Conservation (phyloP, 441 rosid genomes). For the Pelargonium australe region DNA sequence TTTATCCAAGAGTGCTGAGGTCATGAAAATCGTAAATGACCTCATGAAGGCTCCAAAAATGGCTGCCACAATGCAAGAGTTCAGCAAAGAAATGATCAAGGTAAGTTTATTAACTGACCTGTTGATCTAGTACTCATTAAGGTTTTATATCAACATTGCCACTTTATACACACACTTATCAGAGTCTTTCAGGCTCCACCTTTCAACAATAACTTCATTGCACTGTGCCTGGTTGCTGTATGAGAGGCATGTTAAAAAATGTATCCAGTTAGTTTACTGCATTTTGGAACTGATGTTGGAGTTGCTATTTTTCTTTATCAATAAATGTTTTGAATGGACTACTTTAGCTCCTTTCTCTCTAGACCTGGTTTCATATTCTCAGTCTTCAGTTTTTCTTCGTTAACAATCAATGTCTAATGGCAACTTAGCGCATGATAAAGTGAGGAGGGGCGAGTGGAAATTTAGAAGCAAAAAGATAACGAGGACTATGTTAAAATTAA, state of each 20-base stretch:
- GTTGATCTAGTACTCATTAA: background rate
- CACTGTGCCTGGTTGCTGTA: background rate
- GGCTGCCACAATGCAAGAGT: slow-evolving; percentile 88
- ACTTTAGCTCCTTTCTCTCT: too few relatives aligned
- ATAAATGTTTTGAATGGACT: too few relatives aligned
- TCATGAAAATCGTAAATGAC: slow-evolving; percentile 89
- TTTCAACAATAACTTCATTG: background rate
- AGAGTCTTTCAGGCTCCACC: background rate
- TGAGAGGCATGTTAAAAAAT: background rate
- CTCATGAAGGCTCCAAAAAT: slow-evolving; percentile 93
- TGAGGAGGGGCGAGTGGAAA: too few relatives aligned
- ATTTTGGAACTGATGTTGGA: too few relatives aligned
- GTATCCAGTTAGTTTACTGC: too few relatives aligned
- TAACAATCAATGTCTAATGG: too few relatives aligned
- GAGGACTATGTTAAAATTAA: background rate
- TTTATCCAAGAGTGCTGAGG: slow-evolving; percentile 84
- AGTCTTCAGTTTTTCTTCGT: too few relatives aligned
- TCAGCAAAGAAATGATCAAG: slow-evolving; percentile 93
- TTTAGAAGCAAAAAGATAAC: too few relatives aligned
- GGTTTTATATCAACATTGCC: too few relatives aligned
- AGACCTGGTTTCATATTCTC: too few relatives aligned
- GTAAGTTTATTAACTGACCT: slow-evolving; percentile 25
- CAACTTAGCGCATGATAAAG: too few relatives aligned
- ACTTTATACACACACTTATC: background rate
- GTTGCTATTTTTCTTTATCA: too few relatives aligned